Evolutionary conservation across 2,329 filamentous ascomycete genomes (phyloP).

Genomic region (Tolypocladium paradoxum): DNA sequence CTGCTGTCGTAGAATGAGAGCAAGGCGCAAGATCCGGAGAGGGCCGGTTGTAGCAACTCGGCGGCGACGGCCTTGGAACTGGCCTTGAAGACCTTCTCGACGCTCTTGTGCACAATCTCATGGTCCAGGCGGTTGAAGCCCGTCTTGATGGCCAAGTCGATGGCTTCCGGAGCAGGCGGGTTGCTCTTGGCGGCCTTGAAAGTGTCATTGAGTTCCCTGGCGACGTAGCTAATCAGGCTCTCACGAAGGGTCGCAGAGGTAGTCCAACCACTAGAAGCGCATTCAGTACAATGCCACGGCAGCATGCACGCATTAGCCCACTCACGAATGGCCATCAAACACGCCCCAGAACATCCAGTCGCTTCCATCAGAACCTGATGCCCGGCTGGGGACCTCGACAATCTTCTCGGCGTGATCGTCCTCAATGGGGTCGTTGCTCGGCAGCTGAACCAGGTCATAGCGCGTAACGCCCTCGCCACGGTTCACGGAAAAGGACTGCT

Average conservation of each 20-base stretch:
- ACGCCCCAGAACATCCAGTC: slow-evolving; percentile 99
- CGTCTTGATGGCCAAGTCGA: slow-evolving; percentile 85
- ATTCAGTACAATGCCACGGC: slow-evolving; percentile 2
- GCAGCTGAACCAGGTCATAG: slow-evolving; percentile 89
- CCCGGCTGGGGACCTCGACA: slow-evolving; percentile 67
- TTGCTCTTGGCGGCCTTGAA: slow-evolving; percentile 61
- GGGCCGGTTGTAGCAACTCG: slow-evolving; percentile 80
- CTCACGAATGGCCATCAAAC: slow-evolving; percentile 90
- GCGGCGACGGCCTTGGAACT: slow-evolving; percentile 86
- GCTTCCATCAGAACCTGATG: slow-evolving; percentile 22
- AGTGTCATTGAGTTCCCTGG: slow-evolving; percentile 81
- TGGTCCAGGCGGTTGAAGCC: slow-evolving; percentile 83
- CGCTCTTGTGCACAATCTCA: slow-evolving; percentile 89
- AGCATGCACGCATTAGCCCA: slow-evolving; percentile 11
- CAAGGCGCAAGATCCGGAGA: slow-evolving; percentile 94
- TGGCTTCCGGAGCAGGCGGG: slow-evolving; percentile 65
- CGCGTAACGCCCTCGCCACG: slow-evolving; percentile 83
- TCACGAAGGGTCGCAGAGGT: slow-evolving; percentile 94
- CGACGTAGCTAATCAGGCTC: slow-evolving; percentile 83
- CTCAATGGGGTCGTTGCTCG: slow-evolving; percentile 95
- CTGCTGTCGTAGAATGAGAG: slow-evolving; percentile 91
- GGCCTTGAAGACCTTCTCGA: slow-evolving; percentile 79
- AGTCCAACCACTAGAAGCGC: slow-evolving; percentile 69
- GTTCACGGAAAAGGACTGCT: slow-evolving; percentile 85
- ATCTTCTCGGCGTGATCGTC: slow-evolving; percentile 98